A percentile compares a stretch with the other conserved stretches of the same genome.
Evolutionary conservation across 345 rosid species (phyloP).

Genomic region (Garcia nutans): DNA sequence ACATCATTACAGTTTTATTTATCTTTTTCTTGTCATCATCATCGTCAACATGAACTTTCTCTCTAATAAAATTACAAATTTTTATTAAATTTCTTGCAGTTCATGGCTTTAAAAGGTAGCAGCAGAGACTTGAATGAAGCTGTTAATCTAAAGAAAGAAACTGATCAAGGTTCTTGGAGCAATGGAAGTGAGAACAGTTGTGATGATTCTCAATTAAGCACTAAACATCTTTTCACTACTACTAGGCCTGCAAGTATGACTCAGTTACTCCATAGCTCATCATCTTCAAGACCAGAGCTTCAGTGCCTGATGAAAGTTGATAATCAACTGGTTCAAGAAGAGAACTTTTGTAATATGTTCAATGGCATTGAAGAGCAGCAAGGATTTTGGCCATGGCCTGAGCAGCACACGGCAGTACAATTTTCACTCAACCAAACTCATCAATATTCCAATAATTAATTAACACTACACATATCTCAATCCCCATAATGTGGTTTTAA

Average conservation of each 20-base stretch:
- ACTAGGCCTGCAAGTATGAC: constrained; percentile 52
- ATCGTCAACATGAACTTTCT: neutral
- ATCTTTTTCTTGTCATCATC: too few relatives aligned
- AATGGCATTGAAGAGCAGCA: constrained; percentile 71
- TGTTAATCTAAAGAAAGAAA: constrained; percentile 50
- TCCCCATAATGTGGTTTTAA: neutral
- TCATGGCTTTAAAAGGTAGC: constrained; percentile 46
- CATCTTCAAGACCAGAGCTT: constrained; percentile 44
- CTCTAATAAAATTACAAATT: neutral
- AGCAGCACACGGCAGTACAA: constrained; percentile 40
- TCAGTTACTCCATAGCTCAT: constrained; percentile 44
- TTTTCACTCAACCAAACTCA: constrained; percentile 42
- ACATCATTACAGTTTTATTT: constrained; percentile 17
- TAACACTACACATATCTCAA: neutral
- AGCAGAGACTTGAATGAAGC: constrained; percentile 45
- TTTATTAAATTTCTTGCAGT: constrained; percentile 34
- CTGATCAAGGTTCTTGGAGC: constrained; percentile 58
- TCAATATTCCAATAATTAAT: constrained; percentile 23
- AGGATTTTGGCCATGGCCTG: constrained; percentile 74
- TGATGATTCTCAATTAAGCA: constrained; percentile 42
- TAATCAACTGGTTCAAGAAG: constrained; percentile 51
- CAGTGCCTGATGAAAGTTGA: constrained; percentile 47
- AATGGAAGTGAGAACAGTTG: constrained; percentile 61
- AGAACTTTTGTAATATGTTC: constrained; percentile 55
- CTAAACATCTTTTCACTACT: constrained; percentile 50